Evolutionary conservation across 345 rosid genomes (phyloP).

Genomic region (Melaleuca alternifolia): DNA sequence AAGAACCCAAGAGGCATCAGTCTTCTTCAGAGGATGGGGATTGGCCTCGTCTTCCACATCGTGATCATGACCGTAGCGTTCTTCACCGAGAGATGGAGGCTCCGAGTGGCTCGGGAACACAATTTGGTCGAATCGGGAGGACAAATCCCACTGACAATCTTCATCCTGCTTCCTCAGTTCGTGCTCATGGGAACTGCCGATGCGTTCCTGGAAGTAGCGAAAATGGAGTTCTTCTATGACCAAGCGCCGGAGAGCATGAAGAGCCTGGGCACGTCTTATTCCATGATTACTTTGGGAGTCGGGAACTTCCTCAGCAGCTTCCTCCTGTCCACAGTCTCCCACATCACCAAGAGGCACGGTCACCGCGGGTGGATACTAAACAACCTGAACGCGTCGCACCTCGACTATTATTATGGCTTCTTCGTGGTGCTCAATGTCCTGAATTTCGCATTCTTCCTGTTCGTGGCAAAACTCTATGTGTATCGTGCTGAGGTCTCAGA

Average conservation of each 20-base stretch:
- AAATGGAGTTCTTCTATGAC: constrained; percentile 85
- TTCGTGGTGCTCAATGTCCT: constrained; percentile 44
- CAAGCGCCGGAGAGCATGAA: constrained; percentile 93
- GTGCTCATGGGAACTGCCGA: constrained; percentile 76
- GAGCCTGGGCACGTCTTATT: constrained; percentile 78
- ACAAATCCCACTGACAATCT: constrained; percentile 43
- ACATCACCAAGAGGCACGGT: constrained; percentile 36
- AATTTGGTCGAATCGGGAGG: constrained; percentile 43
- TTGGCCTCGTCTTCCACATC: constrained; percentile 46
- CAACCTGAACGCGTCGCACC: constrained; percentile 64
- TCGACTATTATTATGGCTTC: constrained; percentile 68
- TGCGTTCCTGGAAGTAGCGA: constrained; percentile 64
- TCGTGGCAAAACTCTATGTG: constrained; percentile 40
- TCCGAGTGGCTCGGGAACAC: constrained; percentile 39
- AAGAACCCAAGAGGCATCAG: constrained; percentile 73
- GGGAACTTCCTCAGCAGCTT: constrained; percentile 78
- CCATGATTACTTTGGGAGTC: constrained; percentile 37
- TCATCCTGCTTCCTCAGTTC: constrained; percentile 69
- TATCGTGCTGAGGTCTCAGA: constrained; percentile 63
- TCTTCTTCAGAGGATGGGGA: constrained; percentile 72
- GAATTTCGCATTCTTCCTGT: constrained; percentile 53
- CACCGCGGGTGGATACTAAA: constrained; percentile 62
- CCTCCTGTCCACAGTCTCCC: constrained; percentile 46
- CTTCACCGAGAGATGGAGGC: constrained; percentile 36
- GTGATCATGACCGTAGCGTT: constrained; percentile 59